Percentiles rank a stretch among this genome's conserved stretches.
These are phyloP conservation scores for Podospora bellae-mahoneyi DNA, from an alignment of 495 filamentous ascomycete genomes.

Conservation along the genomic window DNA sequence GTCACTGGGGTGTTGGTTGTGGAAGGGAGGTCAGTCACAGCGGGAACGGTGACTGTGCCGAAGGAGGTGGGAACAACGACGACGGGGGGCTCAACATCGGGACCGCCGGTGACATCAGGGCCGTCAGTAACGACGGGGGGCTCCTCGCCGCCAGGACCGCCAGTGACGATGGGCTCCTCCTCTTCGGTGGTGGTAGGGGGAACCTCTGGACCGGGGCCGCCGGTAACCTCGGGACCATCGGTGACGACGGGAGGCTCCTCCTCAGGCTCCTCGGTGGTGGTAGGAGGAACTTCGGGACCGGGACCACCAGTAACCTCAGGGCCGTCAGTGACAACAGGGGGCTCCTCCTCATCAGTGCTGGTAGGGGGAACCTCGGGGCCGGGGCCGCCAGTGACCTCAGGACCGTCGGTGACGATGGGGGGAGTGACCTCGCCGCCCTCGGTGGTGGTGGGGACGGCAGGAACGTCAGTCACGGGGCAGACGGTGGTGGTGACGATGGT, in stretches of 20 bases:
- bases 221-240: constrained; percentile 1
- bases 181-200: constrained; percentile 5
- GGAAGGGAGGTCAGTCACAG: constrained; percentile 9
- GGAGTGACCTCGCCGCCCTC: constrained; percentile 42
- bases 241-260: constrained; percentile 13
- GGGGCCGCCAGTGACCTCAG: neutral
- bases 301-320: neutral
- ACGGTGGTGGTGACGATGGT: constrained; percentile 55
- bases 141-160: constrained; percentile 1
- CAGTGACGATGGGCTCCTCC: neutral
- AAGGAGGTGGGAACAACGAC: neutral
- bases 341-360: constrained; percentile 3
- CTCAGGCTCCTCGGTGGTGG: constrained; percentile 4
- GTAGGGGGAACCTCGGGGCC: constrained; percentile 28
- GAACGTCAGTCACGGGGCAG: constrained; percentile 58
- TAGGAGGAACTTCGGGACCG: constrained; percentile 26
- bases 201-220: constrained; percentile 18
- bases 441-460: constrained; percentile 48
- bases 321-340: constrained; percentile 7
- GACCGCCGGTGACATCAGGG: neutral
- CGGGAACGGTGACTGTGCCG: constrained; percentile 16
- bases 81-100: constrained; percentile 16
- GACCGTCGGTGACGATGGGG: constrained; percentile 43
- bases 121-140: constrained; percentile 8
- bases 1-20: constrained; percentile 17